phyloP scores from a whole-genome alignment of 306 rosid species.

The Prunus davidiana region DNA sequence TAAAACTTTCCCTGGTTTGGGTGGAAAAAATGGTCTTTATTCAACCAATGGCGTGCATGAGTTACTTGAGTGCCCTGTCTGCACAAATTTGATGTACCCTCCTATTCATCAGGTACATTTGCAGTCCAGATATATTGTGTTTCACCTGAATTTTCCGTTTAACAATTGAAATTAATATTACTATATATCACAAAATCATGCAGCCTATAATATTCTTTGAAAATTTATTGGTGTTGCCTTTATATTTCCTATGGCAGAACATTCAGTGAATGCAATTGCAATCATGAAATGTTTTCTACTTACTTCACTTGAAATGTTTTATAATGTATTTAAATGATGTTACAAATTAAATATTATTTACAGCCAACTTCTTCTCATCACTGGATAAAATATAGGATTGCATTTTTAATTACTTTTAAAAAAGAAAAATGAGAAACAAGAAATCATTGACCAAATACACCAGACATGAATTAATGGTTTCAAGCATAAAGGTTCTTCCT shows the following conservation, averaged over 20 bases:
- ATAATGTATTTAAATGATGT: neutral
- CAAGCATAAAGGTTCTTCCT: neutral
- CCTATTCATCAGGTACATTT: constrained; percentile 84
- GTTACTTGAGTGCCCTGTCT: constrained; percentile 84
- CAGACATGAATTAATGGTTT: neutral
- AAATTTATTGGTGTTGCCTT: neutral
- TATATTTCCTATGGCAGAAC: neutral
- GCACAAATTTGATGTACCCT: constrained; percentile 86
- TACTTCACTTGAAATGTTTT: neutral
- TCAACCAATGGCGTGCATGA: constrained; percentile 80
- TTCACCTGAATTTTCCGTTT: neutral
- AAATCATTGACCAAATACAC: neutral
- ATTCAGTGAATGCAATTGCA: neutral
- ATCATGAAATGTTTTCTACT: neutral
- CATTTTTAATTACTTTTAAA: neutral
- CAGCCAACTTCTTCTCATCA: neutral
- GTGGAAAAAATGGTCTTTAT: constrained; percentile 52
- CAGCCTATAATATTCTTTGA: neutral
- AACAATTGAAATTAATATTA: neutral
- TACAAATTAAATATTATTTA: neutral
- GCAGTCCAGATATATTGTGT: constrained; percentile 6
- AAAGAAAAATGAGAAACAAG: neutral
- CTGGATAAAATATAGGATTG: neutral
- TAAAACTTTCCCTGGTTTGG: constrained; percentile 41
- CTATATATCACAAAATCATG: neutral